Evolutionary conservation across 495 filamentous ascomycete species (phyloP), one percentile per base, ranked within the genome.

Genomic region (Arthonia radiata): DNA sequence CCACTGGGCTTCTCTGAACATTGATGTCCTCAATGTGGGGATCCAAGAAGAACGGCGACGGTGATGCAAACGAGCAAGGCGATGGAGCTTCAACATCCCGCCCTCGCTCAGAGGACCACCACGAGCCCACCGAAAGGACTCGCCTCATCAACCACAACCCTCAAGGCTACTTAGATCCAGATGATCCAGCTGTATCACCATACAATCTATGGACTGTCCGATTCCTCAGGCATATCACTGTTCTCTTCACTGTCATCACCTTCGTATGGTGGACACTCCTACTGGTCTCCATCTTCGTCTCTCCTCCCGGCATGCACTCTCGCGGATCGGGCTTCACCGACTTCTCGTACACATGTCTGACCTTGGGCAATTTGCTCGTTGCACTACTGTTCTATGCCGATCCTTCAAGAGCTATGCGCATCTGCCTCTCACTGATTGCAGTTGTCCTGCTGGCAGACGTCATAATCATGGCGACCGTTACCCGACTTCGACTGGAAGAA

Each of bases 171-270:
- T 53, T 93, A 23, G 74, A 71, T 34, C 83, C 82, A n/a, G 78
- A 91, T 59, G 83, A 93, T 47, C 86, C 83, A 27, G 82, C 82
- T 29, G 86, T 80, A 55, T 81, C 86, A 1, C 86, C 86, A 0
- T 91, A 92, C 52, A 97, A 97, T 41, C 67, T 93, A 28, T 90
- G 75, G 67, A 73, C 65, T 33, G 73, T 97, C 19, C 68, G 86
- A 16, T 57, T 72, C 17, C 49, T 83, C 9, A 65, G 79, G 36
- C 71, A 61, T 42, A 39, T 80, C 21, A 76, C 74, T 3, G 59
- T 83, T 31, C 28, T 74, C 27, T 72, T 91, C 38, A 54, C 80
- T 16, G 49, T 52, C 31, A 44, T 90, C 37, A 72, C 61, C 40
- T 77, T 91, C 37, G 38, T 79, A 22, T 97, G 86, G 82, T 93